phyloP scores from a whole-genome alignment of 495 filamentous ascomycete species.

The Immersiella caudata region DNA sequence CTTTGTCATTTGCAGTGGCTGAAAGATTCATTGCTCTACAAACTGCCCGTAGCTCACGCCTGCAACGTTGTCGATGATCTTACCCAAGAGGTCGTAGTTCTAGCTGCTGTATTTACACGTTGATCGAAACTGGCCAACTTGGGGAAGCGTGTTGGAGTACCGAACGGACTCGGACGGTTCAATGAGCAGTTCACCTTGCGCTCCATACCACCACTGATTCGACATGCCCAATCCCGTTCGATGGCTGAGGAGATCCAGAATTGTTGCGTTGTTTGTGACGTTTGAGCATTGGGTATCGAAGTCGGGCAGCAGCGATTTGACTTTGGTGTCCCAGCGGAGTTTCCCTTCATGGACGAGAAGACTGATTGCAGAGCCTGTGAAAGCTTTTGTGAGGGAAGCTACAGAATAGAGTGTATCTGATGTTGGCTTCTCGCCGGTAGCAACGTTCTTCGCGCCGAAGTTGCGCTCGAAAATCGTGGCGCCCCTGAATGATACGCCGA shows the following conservation, averaged over 20 bases:
- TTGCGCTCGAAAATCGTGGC: neutral
- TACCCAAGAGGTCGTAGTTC: neutral
- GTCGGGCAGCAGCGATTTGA: slow-evolving; percentile 5
- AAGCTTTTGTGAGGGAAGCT: slow-evolving; percentile 13
- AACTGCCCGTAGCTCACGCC: neutral
- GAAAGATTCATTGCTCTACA: neutral
- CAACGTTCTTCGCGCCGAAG: neutral
- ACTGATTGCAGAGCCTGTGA: slow-evolving; percentile 13
- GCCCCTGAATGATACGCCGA: neutral
- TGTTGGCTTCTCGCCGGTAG: neutral
- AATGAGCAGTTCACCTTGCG: slow-evolving; percentile 3
- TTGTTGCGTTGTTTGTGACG: slow-evolving; percentile 3
- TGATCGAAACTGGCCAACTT: neutral
- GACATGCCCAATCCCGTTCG: neutral
- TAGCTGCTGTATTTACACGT: neutral
- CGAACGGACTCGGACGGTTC: neutral
- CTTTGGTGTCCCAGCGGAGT: neutral
- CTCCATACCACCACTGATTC: slow-evolving; percentile 13
- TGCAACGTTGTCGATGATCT: neutral
- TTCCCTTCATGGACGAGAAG: neutral
- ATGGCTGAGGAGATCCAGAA: slow-evolving; percentile 13
- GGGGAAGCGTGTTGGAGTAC: neutral
- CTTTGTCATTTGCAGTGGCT: neutral
- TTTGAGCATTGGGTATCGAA: neutral
- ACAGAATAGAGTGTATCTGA: slow-evolving; percentile 17